phyloP scores from a whole-genome alignment of 495 filamentous ascomycete species.

The Penicillium angulare region DNA sequence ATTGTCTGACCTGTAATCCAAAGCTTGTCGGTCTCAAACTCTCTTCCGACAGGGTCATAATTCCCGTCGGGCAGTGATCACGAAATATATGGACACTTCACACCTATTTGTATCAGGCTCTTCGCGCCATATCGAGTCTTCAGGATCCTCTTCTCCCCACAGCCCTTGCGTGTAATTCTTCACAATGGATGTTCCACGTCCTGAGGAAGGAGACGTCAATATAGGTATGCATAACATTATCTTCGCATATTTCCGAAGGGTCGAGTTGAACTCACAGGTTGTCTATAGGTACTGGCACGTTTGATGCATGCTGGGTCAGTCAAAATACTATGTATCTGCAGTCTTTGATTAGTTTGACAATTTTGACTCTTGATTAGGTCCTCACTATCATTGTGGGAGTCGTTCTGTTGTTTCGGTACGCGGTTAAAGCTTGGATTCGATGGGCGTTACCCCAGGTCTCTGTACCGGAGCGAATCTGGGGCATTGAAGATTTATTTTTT shows the following conservation, averaged over 20 bases:
- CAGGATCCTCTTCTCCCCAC: constrained; percentile 1
- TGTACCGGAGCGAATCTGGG: constrained; percentile 33
- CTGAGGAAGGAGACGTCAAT: constrained; percentile 29
- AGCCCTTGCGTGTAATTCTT: constrained; percentile 2
- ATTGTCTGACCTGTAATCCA: constrained; percentile 17
- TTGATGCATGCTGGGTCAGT: constrained; percentile 33
- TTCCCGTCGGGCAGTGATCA: too few relatives aligned
- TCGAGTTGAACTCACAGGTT: too few relatives aligned
- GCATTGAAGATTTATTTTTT: constrained; percentile 35
- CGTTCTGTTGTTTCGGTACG: constrained; percentile 31
- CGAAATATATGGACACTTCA: not conserved
- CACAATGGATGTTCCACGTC: constrained; percentile 29
- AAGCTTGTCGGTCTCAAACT: not conserved
- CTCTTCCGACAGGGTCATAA: not conserved
- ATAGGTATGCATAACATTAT: constrained; percentile 19
- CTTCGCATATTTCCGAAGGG: too few relatives aligned
- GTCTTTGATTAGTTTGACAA: not conserved
- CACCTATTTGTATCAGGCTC: not conserved
- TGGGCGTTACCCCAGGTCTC: constrained; percentile 35
- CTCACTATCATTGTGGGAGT: constrained; percentile 30
- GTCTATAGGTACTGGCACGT: constrained; percentile 23
- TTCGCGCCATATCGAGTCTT: too few relatives aligned
- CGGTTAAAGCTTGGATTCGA: constrained; percentile 34
- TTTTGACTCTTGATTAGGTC: constrained; percentile 25
- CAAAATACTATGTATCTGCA: not conserved